Percentiles rank a stretch among this genome's conserved stretches.
phyloP scores from a whole-genome alignment of 2,329 filamentous ascomycete genomes.

The Diaporthe sp. region DNA sequence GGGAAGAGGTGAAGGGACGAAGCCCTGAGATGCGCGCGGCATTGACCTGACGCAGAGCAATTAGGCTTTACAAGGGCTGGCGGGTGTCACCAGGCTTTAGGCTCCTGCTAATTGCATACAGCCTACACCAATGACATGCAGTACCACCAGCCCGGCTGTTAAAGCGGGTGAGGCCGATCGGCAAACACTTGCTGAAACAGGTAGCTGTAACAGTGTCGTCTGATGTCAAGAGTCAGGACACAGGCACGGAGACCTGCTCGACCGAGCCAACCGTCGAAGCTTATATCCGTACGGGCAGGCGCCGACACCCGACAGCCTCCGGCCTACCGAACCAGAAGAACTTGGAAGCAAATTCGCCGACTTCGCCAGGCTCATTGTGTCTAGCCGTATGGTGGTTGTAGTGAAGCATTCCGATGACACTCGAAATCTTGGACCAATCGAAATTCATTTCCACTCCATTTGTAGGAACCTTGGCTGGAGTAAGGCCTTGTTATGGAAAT shows the following conservation, averaged over 20 bases:
- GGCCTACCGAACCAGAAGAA: background rate
- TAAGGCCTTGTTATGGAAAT: background rate
- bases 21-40: background rate
- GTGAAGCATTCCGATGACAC: background rate
- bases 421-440: too few relatives aligned
- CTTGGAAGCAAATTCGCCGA: background rate
- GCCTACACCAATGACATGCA: background rate
- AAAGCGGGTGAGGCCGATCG: background rate
- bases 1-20: too few relatives aligned
- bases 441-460: background rate
- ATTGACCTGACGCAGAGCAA: too few relatives aligned
- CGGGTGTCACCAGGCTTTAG: background rate
- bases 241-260: conserved; percentile 1
- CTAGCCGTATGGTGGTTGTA: background rate
- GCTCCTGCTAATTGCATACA: background rate
- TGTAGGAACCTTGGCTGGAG: background rate
- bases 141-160: conserved; percentile 9
- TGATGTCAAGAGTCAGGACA: conserved; percentile 21
- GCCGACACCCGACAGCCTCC: background rate
- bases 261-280: background rate
- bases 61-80: background rate
- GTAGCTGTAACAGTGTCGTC: conserved; percentile 16
- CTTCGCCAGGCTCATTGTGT: background rate
- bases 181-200: conserved; percentile 26
- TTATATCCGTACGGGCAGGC: background rate